A percentile compares a stretch with the other conserved stretches of the same genome.
phyloP scores from a whole-genome alignment of 2,329 filamentous ascomycete genomes.

The Microascus cirrosus region DNA sequence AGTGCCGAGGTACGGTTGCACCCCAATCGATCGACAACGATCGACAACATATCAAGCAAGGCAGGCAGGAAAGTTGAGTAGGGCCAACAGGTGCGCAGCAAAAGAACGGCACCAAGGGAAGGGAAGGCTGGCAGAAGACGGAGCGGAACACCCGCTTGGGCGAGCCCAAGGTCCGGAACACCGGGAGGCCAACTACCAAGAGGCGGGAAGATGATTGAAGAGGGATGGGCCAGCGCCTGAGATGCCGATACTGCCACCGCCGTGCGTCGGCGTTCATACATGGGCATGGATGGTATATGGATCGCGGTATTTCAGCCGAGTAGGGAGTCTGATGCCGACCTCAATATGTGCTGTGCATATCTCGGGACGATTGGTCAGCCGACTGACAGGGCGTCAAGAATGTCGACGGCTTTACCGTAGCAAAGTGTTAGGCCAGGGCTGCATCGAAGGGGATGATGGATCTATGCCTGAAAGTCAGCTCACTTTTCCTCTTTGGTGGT shows the following conservation, averaged over 20 bases:
- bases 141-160: neutral
- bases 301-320: neutral
- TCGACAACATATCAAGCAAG: neutral
- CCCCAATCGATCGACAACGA: neutral
- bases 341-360: neutral
- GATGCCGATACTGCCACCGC: neutral
- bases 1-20: neutral
- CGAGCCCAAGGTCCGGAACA: neutral
- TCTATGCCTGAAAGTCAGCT: no score
- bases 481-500: no score
- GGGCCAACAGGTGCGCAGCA: neutral
- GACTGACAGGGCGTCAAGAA: no score
- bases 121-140: neutral
- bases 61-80: neutral
- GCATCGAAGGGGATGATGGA: no score
- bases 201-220: neutral
- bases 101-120: neutral
- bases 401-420: no score
- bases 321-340: neutral
- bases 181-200: neutral
- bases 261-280: constrained; percentile 1
- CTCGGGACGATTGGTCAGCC: neutral
- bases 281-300: neutral
- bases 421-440: no score
- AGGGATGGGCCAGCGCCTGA: neutral